Evolutionary conservation across 306 rosid genomes (phyloP), one percentile per base, ranked within the genome.

Genomic region (Fragaria iinumae): DNA sequence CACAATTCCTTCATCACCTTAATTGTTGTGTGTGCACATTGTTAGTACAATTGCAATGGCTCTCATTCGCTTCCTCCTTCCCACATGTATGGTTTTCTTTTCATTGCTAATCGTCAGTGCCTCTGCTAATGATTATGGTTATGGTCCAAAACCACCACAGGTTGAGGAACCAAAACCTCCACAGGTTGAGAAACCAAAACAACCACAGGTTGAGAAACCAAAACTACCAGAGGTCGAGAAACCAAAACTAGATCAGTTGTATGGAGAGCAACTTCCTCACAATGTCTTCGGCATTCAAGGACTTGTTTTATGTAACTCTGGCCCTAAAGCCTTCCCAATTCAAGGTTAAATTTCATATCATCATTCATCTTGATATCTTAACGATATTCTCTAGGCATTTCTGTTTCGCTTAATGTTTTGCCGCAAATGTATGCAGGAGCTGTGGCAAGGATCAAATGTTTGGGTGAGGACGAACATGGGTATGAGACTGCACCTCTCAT

Each of bases 271-370:
- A 21, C 55, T 66, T 4, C 82, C 88, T 7, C 25, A 69, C 8
- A 55, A 63, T 29, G 21, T n/a, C 85, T 76, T 84, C 34, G 73
- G 53, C 56, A 78, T 87, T 67, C 90, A 89, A 82, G 90, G 90
- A 41, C 50, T 72, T 64, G 81, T 89, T 65, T 38, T 83, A 11
- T 89, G 91, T 8, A 82, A 82, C 84, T 83, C 88, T 66, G 79
- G 86, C 53, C 43, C 67, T 23, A 71, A 36, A 14, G 73, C 69
- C 80, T 62, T 43, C 73, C 86, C 91, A 44, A 73, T 89, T 68
- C 45, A 85, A 80, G 93, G 93, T 32, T 32, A 53, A 56, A 8
- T 10, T n/a, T 21, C 63, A 56, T 56, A 23, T 10, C 14, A 1
- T 3, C 63, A 10, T 56, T 4, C 32, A 21, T 12, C 14, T 21